Conservation (phyloP, 2,329 filamentous ascomycete species). For the Nannizziopsis barbatae region DNA sequence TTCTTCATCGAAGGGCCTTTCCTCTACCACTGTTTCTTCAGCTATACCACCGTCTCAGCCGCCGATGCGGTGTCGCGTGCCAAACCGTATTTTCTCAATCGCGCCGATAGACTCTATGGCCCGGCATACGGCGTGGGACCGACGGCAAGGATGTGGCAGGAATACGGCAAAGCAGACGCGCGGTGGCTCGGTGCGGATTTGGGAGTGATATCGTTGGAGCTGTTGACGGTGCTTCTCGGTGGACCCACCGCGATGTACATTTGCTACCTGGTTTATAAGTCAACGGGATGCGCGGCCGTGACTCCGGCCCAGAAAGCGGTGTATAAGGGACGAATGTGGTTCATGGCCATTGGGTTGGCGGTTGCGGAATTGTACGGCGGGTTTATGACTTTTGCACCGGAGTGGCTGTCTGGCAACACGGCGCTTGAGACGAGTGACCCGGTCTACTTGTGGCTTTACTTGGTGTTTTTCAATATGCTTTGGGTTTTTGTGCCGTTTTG, state of each 20-base stretch:
- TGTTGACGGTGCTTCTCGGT: slow-evolving; percentile 50
- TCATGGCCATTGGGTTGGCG: slow-evolving; percentile 48
- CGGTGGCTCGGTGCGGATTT: slow-evolving; percentile 51
- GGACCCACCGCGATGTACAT: slow-evolving; percentile 49
- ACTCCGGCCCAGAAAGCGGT: slow-evolving; percentile 24
- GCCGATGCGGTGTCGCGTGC: slow-evolving; percentile 11
- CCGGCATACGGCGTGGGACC: slow-evolving; percentile 46
- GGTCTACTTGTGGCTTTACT: slow-evolving; percentile 53
- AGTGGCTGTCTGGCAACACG: slow-evolving; percentile 50
- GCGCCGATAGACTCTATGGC: slow-evolving; percentile 47
- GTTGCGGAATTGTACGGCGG: slow-evolving; percentile 54
- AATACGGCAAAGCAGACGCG: slow-evolving; percentile 54
- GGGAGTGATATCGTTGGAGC: slow-evolving; percentile 48
- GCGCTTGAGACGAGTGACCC: slow-evolving; percentile 49
- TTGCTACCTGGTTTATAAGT: slow-evolving; percentile 41
- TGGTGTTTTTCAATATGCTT: slow-evolving; percentile 53
- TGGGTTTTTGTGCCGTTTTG: slow-evolving; percentile 52
- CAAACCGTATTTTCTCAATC: slow-evolving; percentile 42
- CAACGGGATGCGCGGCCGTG: slow-evolving; percentile 8
- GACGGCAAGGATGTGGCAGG: slow-evolving; percentile 50
- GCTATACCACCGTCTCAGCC: slow-evolving; percentile 37
- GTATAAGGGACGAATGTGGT: slow-evolving; percentile 37
- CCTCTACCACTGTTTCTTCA: slow-evolving; percentile 89
- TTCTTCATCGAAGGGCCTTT: slow-evolving; percentile 83
- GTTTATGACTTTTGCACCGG: slow-evolving; percentile 56